phyloP scores from a whole-genome alignment of 2,329 filamentous ascomycete species.

The Pseudocercospora fuligena region DNA sequence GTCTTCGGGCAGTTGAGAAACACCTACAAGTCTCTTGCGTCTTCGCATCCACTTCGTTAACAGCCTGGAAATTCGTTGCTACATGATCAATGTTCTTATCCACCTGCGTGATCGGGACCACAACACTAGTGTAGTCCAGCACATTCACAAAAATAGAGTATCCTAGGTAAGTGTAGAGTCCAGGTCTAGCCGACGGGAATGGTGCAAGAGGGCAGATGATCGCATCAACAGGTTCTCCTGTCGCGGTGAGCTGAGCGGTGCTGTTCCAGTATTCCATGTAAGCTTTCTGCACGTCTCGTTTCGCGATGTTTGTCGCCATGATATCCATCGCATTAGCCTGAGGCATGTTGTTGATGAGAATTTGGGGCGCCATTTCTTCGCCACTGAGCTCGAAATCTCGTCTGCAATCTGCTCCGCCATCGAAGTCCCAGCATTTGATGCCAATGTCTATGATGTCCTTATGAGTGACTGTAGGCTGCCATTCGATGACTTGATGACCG shows the following conservation, averaged over 20 bases:
- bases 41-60: slow-evolving; percentile 48
- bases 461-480: slow-evolving; percentile 60
- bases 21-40: slow-evolving; percentile 50
- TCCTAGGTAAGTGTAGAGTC: slow-evolving; percentile 54
- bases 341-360: slow-evolving; percentile 44
- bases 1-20: neutral
- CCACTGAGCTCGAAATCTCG: slow-evolving; percentile 59
- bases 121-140: slow-evolving; percentile 50
- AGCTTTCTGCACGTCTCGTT: slow-evolving; percentile 60
- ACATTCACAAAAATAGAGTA: slow-evolving; percentile 57
- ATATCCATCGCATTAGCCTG: slow-evolving; percentile 51
- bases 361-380: slow-evolving; percentile 56
- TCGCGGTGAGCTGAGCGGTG: slow-evolving; percentile 56
- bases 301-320: slow-evolving; percentile 56
- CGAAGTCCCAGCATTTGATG: slow-evolving; percentile 48
- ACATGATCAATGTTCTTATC: slow-evolving; percentile 56
- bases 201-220: slow-evolving; percentile 58
- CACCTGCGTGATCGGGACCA: slow-evolving; percentile 61
- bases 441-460: slow-evolving; percentile 42
- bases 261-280: slow-evolving; percentile 70
- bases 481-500: slow-evolving; percentile 64
- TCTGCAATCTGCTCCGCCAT: slow-evolving; percentile 59
- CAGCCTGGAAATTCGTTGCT: slow-evolving; percentile 41
- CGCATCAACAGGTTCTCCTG: slow-evolving; percentile 57
- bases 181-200: slow-evolving; percentile 54